Conservation (phyloP, 768 basidiomycete genomes). For the Fomitopsis serialis region DNA sequence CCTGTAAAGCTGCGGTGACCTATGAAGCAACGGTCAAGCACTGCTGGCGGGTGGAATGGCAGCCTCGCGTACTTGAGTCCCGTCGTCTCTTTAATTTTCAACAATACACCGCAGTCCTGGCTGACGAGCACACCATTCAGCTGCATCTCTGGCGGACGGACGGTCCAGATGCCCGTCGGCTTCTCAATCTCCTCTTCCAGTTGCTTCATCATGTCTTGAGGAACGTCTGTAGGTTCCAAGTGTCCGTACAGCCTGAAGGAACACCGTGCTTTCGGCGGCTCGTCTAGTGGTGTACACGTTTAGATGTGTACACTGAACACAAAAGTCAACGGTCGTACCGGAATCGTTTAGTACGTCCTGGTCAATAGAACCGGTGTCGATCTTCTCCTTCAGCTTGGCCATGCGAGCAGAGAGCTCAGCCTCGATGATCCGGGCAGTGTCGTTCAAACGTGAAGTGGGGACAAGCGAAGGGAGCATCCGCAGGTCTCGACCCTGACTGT, state of each 20-base stretch:
- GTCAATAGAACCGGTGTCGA: conserved; percentile 22
- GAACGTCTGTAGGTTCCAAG: conserved; percentile 48
- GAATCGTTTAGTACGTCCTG: conserved; percentile 1
- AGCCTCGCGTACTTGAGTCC: conserved; percentile 56
- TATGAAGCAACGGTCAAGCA: not conserved
- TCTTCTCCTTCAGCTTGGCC: conserved; percentile 51
- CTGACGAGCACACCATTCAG: conserved; percentile 69
- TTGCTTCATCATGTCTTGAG: conserved; percentile 55
- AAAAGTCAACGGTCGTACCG: not conserved
- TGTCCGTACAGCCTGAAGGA: conserved; percentile 65
- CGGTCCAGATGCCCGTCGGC: conserved; percentile 68
- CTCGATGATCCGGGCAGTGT: conserved; percentile 51
- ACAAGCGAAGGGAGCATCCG: conserved; percentile 63
- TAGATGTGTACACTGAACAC: too few species aligned
- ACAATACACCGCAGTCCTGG: conserved; percentile 73
- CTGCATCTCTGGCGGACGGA: conserved; percentile 47
- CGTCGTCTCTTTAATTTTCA: conserved; percentile 57
- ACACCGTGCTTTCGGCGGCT: conserved; percentile 46
- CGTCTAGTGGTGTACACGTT: too few species aligned
- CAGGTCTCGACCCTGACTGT: conserved; percentile 56
- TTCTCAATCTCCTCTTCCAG: conserved; percentile 69
- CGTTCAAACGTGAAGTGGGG: conserved; percentile 48
- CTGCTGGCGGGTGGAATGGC: not conserved
- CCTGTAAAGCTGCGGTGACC: conserved; percentile 34
- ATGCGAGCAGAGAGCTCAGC: conserved; percentile 58